Evolutionary conservation across 2,329 filamentous ascomycete species (phyloP).

Genomic region (Pleochaeta shiraiana): DNA sequence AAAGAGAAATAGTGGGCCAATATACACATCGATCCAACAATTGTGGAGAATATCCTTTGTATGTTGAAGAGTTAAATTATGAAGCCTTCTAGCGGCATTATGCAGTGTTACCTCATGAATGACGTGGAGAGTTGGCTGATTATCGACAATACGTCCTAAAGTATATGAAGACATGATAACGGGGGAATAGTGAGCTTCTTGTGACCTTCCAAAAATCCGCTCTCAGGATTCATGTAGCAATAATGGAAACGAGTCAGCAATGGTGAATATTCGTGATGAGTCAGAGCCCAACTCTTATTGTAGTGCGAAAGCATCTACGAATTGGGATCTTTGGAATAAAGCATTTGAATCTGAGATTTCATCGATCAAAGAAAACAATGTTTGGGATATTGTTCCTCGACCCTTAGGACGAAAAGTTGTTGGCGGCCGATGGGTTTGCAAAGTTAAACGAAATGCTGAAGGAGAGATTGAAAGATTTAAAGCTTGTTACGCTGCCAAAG

Average conservation of each 20-base stretch:
- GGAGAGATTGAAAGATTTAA: not conserved
- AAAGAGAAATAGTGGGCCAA: not conserved
- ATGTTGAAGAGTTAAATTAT: too few species aligned
- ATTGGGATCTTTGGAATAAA: not conserved
- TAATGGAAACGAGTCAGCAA: not conserved
- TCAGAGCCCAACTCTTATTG: not conserved
- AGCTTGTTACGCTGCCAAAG: not conserved
- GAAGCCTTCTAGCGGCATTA: too few species aligned
- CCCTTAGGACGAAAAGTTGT: not conserved
- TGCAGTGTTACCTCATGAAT: too few species aligned
- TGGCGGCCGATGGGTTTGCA: not conserved
- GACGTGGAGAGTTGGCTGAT: too few species aligned
- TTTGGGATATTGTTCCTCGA: not conserved
- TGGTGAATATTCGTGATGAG: not conserved
- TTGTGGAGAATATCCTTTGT: too few species aligned
- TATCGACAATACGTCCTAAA: too few species aligned
- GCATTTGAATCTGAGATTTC: not conserved
- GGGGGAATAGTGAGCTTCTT: not conserved
- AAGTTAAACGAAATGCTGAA: not conserved
- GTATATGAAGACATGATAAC: slow-evolving; percentile 2
- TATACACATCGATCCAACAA: not conserved
- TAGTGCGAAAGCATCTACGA: not conserved
- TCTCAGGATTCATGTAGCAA: not conserved
- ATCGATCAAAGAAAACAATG: not conserved
- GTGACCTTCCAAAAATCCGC: not conserved